phyloP scores from a whole-genome alignment of 345 rosid species.

The Passiflora organensis region DNA sequence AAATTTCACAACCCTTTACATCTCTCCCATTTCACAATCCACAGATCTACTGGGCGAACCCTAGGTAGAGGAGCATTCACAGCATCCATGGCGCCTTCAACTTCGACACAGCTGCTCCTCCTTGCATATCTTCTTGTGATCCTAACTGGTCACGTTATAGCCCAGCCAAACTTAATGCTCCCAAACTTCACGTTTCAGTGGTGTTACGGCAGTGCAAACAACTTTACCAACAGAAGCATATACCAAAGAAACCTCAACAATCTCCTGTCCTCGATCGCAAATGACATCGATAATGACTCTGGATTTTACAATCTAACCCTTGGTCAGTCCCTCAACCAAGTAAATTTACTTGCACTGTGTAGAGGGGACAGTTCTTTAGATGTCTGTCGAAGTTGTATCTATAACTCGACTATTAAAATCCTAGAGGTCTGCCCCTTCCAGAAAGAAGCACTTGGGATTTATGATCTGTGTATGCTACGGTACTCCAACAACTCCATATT shows the following conservation, averaged over 20 bases:
- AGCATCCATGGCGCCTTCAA: no score
- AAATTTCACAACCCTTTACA: no score
- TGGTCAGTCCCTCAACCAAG: constrained; percentile 15
- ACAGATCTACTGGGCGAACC: no score
- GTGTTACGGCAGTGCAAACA: constrained; percentile 2
- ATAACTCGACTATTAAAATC: background rate
- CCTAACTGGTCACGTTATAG: no score
- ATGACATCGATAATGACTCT: background rate
- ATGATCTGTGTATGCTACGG: constrained; percentile 1
- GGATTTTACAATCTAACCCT: constrained; percentile 14
- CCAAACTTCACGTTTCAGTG: background rate
- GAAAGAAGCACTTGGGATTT: constrained; percentile 11
- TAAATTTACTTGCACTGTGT: constrained; percentile 20
- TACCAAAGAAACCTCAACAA: constrained; percentile 16
- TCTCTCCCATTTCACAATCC: no score
- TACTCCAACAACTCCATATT: constrained; percentile 14
- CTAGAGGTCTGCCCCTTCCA: constrained; percentile 9
- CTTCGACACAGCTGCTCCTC: no score
- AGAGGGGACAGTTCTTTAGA: constrained; percentile 2
- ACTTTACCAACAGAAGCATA: constrained; percentile 13
- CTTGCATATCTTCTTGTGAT: no score
- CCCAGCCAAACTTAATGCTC: no score
- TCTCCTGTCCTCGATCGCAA: constrained; percentile 6
- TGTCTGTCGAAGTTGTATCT: background rate
- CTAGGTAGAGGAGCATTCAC: no score